Evolutionary conservation across 2,329 filamentous ascomycete species (phyloP), one percentile per base, ranked within the genome.

Genomic region (Microcera coccophila): DNA sequence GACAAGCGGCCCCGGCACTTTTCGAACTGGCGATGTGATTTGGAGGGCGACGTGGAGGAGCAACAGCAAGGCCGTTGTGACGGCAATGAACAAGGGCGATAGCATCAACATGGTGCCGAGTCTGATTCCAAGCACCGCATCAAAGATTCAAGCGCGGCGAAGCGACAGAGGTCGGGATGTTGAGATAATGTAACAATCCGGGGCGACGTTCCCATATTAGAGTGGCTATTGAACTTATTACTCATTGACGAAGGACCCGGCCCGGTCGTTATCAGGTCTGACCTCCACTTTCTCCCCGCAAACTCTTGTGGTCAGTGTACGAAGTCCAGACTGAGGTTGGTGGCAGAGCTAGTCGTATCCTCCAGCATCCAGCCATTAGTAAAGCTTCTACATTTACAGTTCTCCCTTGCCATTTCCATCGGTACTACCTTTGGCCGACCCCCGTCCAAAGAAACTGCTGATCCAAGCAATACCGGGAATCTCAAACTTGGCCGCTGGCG

Each of bases 1-100:
- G 28, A 65, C 41, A 36, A 52, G 48, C 7, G 77, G 75, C 2
- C 78, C 78, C 0, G 78, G 78, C 7, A 80, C 44, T 36, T 56
- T 61, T 29, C 57, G 54, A 12, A 67, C 52, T 5, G 66, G 66
- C 12, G 67, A 68, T 26, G 47, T 53, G 29, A 66, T 31, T 20
- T 59, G 47, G 22, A 55, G 54, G 24, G 59, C 20, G 19, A 68
- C 18, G 29, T 58, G 52, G 18, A 59, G 18, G 34, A 56, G 15
- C 7, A 66, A 46, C 21, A 62, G 39, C 7, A 61, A 31, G 16
- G 51, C 45, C 12, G 46, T 52, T 22, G 37, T 48, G 14, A 50
- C 55, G 14, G 47, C 45, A 8, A 62, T 36, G 45, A 58, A 53
- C 14, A 50, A 29, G 22, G 64, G 60, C 8, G 62, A 64, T 15